A percentile compares a stretch with the other conserved stretches of the same genome.
Conservation (phyloP, 1,139 yeast species). For the Kodamaea suecica region DNA sequence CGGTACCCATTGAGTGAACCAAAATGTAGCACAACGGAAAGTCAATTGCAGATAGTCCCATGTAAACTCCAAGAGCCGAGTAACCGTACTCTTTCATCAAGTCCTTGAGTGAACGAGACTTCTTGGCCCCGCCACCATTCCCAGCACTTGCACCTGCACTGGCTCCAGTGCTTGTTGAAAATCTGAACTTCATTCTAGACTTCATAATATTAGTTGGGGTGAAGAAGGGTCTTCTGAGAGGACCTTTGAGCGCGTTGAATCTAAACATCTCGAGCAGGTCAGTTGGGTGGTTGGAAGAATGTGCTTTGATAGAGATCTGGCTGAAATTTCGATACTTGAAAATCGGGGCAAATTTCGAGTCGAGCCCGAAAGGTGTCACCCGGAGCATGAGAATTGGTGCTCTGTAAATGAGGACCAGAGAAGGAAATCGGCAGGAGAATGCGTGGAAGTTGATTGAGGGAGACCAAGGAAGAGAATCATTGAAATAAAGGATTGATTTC, state of each 20-base stretch:
- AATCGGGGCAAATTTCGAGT: background rate
- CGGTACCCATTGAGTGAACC: slow-evolving; percentile 87
- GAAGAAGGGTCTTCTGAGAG: slow-evolving; percentile 1
- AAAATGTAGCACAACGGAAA: slow-evolving; percentile 77
- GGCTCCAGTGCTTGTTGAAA: slow-evolving; percentile 21
- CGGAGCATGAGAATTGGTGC: too few species aligned
- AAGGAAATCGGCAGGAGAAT: too few species aligned
- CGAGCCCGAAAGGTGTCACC: too few species aligned
- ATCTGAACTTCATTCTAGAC: slow-evolving; percentile 12
- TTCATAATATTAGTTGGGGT: slow-evolving; percentile 2
- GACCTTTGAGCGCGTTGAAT: slow-evolving; percentile 10
- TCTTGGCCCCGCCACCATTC: slow-evolving; percentile 15
- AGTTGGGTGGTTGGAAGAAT: background rate
- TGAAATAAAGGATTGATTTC: too few species aligned
- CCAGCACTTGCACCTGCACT: slow-evolving; percentile 13
- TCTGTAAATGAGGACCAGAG: too few species aligned
- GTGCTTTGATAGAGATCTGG: background rate
- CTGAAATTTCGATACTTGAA: background rate
- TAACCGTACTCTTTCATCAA: slow-evolving; percentile 86
- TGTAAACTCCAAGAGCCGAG: slow-evolving; percentile 83
- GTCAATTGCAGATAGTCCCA: slow-evolving; percentile 68
- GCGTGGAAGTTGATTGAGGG: too few species aligned
- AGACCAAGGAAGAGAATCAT: too few species aligned
- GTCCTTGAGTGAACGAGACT: slow-evolving; percentile 56
- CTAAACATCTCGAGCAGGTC: slow-evolving; percentile 7